Conservation (phyloP, 495 filamentous ascomycete species). For the Bacidia rubella region DNA sequence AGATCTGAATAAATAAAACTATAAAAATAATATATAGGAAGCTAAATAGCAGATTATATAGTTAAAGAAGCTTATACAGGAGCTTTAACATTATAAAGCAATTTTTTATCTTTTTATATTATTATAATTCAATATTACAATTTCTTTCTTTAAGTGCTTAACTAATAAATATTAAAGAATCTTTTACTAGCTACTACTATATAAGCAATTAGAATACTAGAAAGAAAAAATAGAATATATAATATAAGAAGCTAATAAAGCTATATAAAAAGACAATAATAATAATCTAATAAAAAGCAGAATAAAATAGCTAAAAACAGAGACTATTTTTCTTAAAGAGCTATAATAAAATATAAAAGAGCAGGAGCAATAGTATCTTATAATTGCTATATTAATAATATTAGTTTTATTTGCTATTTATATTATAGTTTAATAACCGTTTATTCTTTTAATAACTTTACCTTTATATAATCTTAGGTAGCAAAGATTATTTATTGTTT, state of each 20-base stretch:
- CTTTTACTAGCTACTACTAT: not conserved
- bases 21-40: not conserved
- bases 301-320: not conserved
- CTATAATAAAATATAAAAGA: not conserved
- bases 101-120: not conserved
- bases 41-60: constrained; percentile 3
- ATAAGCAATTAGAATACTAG: not conserved
- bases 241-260: not conserved
- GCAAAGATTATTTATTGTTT: too few relatives aligned
- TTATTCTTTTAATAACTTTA: too few relatives aligned
- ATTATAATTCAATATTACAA: too few relatives aligned
- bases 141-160: too few relatives aligned
- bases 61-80: not conserved
- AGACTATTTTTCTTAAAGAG: not conserved
- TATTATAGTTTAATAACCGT: not conserved
- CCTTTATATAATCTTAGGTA: too few relatives aligned
- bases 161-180: too few relatives aligned
- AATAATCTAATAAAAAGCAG: not conserved
- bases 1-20: not conserved
- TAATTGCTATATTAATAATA: not conserved
- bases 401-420: not conserved
- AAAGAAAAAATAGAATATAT: not conserved
- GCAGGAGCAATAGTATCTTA: not conserved
- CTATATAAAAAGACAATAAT: not conserved
- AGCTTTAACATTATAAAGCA: not conserved